Evolutionary conservation across 441 rosid genomes (phyloP).

Genomic region (Pelargonium myrrhifolium): DNA sequence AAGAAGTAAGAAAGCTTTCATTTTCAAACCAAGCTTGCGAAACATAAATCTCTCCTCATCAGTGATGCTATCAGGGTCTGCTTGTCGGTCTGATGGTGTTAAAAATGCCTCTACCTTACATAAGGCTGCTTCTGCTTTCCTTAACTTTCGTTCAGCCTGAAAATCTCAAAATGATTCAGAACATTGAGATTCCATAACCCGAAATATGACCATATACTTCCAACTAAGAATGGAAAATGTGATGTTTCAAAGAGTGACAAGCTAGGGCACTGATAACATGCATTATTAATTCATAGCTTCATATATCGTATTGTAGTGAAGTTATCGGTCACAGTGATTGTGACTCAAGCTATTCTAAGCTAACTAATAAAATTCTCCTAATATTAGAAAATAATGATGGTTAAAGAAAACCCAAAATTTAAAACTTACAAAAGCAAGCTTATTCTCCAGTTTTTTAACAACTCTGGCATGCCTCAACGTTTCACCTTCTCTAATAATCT

Average conservation of each 20-base stretch:
- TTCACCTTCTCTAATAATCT: slow-evolving; percentile 62
- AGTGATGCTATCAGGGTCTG: slow-evolving; percentile 71
- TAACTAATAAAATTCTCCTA: background rate
- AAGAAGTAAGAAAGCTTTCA: slow-evolving; percentile 92
- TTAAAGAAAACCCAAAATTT: slow-evolving; percentile 15
- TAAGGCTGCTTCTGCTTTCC: slow-evolving; percentile 68
- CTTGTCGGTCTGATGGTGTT: slow-evolving; percentile 56
- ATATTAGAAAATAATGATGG: background rate
- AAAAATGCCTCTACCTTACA: slow-evolving; percentile 69
- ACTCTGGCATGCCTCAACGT: slow-evolving; percentile 51
- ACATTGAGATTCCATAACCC: background rate
- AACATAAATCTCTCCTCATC: slow-evolving; percentile 98
- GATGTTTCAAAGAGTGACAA: background rate
- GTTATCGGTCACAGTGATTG: background rate
- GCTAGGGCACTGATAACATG: background rate
- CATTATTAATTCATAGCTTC: slow-evolving; percentile 7
- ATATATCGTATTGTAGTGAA: background rate
- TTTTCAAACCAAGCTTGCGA: slow-evolving; percentile 84
- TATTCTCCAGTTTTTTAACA: slow-evolving; percentile 62
- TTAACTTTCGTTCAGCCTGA: slow-evolving; percentile 67
- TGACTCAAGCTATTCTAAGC: background rate
- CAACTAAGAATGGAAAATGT: too few species aligned
- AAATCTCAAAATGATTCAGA: background rate
- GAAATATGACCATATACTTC: too few species aligned
- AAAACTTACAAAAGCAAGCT: slow-evolving; percentile 66